A percentile compares a stretch with the other conserved stretches of the same genome.
phyloP scores from a whole-genome alignment of 306 rosid species.

The Trichosanthes truncata region DNA sequence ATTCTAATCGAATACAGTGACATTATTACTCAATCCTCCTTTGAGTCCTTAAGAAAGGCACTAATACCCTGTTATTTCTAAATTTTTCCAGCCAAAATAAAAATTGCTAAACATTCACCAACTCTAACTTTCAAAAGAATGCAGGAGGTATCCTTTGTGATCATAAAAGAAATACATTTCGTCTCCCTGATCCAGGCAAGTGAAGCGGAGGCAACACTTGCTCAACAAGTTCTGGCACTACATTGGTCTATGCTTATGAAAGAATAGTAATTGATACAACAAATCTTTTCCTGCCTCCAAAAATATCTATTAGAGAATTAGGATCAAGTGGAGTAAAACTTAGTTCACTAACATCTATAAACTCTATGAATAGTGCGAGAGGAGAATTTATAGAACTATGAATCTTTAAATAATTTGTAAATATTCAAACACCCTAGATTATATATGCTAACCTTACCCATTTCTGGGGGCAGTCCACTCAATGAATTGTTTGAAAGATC shows the following conservation, averaged over 20 bases:
- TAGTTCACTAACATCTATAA: not conserved
- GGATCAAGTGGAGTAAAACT: not conserved
- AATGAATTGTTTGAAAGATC: conserved; percentile 92
- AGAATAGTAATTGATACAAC: not conserved
- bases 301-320: not conserved
- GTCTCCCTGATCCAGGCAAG: not conserved
- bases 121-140: not conserved
- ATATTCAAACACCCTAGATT: not conserved
- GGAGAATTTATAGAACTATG: not conserved
- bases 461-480: conserved; percentile 79
- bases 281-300: not conserved
- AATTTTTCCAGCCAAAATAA: not conserved
- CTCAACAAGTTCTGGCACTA: not conserved
- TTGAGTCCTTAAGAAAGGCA: not conserved
- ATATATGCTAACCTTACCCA: conserved; percentile 50
- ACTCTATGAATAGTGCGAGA: not conserved
- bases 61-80: not conserved
- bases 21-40: not conserved
- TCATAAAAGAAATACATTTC: not conserved
- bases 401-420: not conserved
- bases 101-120: not conserved
- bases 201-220: not conserved
- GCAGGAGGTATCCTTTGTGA: not conserved
- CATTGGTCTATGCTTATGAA: not conserved
- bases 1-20: not conserved